Evolutionary conservation across 169 alveolate genomes (phyloP).

Genomic region (Plasmodium yoelii): DNA sequence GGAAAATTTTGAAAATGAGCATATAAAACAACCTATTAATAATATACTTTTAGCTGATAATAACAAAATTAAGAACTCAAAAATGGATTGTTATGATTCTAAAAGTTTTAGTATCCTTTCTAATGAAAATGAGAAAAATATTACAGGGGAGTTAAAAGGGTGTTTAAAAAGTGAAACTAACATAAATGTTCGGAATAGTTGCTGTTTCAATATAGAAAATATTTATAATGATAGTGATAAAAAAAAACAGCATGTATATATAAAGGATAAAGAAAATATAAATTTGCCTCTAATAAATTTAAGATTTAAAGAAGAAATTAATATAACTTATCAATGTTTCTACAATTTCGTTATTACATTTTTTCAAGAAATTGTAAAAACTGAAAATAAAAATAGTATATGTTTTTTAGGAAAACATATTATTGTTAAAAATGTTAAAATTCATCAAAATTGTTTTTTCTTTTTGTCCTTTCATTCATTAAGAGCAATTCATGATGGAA

Average conservation of each 20-base stretch:
- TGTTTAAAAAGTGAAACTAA: too few relatives aligned
- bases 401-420: conserved; percentile 43
- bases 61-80: too few relatives aligned
- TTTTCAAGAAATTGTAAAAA: conserved; percentile 71
- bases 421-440: conserved; percentile 55
- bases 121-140: too few relatives aligned
- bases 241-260: not conserved
- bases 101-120: too few relatives aligned
- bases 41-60: too few relatives aligned
- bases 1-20: too few relatives aligned
- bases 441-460: conserved; percentile 25
- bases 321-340: conserved; percentile 30
- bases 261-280: conserved; percentile 28
- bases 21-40: too few relatives aligned
- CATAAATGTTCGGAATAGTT: too few relatives aligned
- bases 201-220: too few relatives aligned
- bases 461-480: conserved; percentile 57
- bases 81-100: too few relatives aligned
- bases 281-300: conserved; percentile 51
- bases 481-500: conserved; percentile 76
- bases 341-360: conserved; percentile 75
- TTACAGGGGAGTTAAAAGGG: too few relatives aligned
- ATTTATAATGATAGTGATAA: not conserved
- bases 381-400: conserved; percentile 35
- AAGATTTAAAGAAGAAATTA: conserved; percentile 56